phyloP scores from a whole-genome alignment of 75 land plant species.

The Cryptomeria japonica region DNA sequence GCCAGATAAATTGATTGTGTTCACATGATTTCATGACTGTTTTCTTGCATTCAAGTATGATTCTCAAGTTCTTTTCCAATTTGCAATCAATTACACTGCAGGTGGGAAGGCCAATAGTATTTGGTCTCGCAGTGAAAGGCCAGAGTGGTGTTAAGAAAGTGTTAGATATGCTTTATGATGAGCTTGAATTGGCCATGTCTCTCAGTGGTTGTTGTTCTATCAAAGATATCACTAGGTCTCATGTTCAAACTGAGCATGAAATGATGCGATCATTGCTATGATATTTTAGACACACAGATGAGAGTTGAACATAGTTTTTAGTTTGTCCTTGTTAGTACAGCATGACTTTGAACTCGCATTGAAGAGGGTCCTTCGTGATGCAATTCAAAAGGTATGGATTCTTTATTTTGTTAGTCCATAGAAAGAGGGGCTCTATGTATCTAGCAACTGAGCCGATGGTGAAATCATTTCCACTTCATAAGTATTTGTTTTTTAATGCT shows the following conservation, averaged over 20 bases:
- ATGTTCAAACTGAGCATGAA: slow-evolving; percentile 56
- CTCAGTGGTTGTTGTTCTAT: slow-evolving; percentile 66
- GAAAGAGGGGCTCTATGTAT: too few species aligned
- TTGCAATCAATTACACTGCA: slow-evolving; percentile 16
- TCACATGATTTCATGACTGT: neutral
- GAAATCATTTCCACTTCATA: neutral
- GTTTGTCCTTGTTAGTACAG: neutral
- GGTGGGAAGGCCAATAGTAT: slow-evolving; percentile 87
- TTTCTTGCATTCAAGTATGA: neutral
- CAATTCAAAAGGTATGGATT: neutral
- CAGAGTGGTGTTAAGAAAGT: slow-evolving; percentile 73
- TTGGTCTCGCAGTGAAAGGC: slow-evolving; percentile 72
- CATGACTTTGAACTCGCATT: neutral
- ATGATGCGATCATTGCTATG: slow-evolving; percentile 25
- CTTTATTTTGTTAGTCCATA: neutral
- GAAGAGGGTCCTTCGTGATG: neutral
- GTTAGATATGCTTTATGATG: slow-evolving; percentile 66
- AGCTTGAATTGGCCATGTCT: slow-evolving; percentile 79
- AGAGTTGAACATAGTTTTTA: neutral
- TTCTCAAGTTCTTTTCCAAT: neutral
- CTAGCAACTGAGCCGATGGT: neutral
- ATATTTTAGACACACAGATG: neutral
- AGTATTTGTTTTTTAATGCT: neutral
- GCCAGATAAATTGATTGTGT: neutral
- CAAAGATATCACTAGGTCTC: slow-evolving; percentile 65